A percentile compares a stretch with the other conserved stretches of the same genome.
These are phyloP conservation scores for Litchi chinensis DNA, from an alignment of 345 rosid species.

Conservation along the genomic window DNA sequence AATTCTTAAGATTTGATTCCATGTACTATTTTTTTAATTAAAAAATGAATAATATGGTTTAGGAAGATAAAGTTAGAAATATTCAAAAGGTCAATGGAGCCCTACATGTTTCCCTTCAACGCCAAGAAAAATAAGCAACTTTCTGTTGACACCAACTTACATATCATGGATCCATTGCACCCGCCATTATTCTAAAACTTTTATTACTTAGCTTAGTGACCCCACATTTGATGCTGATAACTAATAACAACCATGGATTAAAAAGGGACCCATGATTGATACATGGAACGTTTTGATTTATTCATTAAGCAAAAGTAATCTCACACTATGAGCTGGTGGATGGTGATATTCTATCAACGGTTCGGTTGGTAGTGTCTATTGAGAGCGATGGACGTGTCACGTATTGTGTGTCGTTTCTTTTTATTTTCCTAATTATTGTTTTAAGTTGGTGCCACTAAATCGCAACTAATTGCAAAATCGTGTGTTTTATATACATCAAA, in stretches of 20 bases:
- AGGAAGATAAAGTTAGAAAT: not conserved
- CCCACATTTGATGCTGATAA: no score
- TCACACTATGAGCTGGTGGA: not conserved
- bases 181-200: no score
- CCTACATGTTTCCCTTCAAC: constrained; percentile 23
- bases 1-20: no score
- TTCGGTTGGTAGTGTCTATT: not conserved
- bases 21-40: no score
- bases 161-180: no score
- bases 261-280: not conserved
- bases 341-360: not conserved
- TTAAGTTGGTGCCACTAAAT: not conserved
- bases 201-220: no score
- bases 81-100: not conserved
- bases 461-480: not conserved
- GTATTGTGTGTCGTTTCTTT: not conserved
- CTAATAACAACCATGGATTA: no score
- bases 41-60: not conserved
- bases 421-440: not conserved
- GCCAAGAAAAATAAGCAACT: constrained; percentile 20
- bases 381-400: constrained; percentile 3
- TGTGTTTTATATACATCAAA: not conserved
- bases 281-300: not conserved
- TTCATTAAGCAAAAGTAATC: constrained; percentile 1
- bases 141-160: not conserved